A percentile compares a stretch with the other conserved stretches of the same genome.
These are phyloP conservation scores for Postia placenta DNA, from an alignment of 768 basidiomycete species.

Conservation along the genomic window DNA sequence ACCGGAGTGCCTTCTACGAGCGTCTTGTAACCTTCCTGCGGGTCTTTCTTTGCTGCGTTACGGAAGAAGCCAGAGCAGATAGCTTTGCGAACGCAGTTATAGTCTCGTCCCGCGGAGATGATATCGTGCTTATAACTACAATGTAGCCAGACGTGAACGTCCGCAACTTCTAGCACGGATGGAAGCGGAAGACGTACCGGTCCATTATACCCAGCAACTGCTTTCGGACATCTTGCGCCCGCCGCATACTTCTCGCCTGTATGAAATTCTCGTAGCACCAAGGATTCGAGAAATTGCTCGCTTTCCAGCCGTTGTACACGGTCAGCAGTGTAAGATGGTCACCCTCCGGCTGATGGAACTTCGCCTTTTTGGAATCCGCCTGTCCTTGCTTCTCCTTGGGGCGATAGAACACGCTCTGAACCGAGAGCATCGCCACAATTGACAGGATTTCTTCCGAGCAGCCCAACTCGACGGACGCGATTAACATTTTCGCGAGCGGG, in stretches of 20 bases:
- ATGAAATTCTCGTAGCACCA: conserved; percentile 99
- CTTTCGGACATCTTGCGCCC: conserved; percentile 96
- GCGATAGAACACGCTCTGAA: conserved; percentile 94
- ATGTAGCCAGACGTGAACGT: conserved; percentile 10
- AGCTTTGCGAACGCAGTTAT: conserved; percentile 87
- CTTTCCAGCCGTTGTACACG: conserved; percentile 99
- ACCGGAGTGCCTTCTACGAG: conserved; percentile 97
- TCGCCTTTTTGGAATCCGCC: conserved; percentile 99
- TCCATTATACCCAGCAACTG: conserved; percentile 99
- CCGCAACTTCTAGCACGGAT: conserved; percentile 1
- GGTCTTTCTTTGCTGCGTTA: conserved; percentile 97
- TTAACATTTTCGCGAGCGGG: conserved; percentile 93
- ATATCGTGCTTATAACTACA: conserved; percentile 94
- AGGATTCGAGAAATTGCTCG: conserved; percentile 91
- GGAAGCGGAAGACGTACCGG: conserved; percentile 44
- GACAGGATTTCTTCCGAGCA: conserved; percentile 98
- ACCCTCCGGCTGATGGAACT: conserved; percentile 98
- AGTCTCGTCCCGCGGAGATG: conserved; percentile 86
- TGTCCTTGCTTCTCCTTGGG: conserved; percentile 99
- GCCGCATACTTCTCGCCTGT: conserved; percentile 93
- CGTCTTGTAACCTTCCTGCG: conserved; percentile 97
- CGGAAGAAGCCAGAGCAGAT: conserved; percentile 98
- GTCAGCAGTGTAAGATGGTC: conserved; percentile 89
- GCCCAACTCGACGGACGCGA: conserved; percentile 93
- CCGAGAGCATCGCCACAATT: conserved; percentile 95